Percentiles rank a stretch among this genome's conserved stretches.
Evolutionary conservation across 2,329 filamentous ascomycete genomes (phyloP).

Genomic region (Helicocarpus griseus): DNA sequence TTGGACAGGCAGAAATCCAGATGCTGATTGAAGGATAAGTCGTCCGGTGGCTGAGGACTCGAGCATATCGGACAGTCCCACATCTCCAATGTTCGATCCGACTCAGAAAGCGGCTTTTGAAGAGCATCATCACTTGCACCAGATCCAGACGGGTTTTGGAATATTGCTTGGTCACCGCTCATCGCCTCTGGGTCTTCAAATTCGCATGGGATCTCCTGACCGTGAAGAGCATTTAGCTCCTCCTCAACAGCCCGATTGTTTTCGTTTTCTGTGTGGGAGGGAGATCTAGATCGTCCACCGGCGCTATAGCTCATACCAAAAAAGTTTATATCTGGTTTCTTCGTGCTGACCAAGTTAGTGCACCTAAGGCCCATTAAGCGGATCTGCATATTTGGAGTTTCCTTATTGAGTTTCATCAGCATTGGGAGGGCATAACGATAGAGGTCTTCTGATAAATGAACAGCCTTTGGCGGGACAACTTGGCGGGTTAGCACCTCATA

Average conservation of each 20-base stretch:
- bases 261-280: not conserved
- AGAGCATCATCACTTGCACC: not conserved
- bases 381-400: constrained; percentile 67
- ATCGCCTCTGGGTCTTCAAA: not conserved
- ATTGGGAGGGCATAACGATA: constrained; percentile 76
- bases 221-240: not conserved
- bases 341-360: constrained; percentile 77
- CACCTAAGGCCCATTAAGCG: constrained; percentile 82
- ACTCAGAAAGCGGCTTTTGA: not conserved
- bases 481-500: constrained; percentile 88
- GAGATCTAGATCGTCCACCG: not conserved
- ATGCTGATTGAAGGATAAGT: constrained; percentile 76
- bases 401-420: constrained; percentile 71
- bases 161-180: not conserved
- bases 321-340: constrained; percentile 70
- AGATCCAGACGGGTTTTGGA: not conserved
- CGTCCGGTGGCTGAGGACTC: constrained; percentile 64
- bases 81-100: constrained; percentile 10
- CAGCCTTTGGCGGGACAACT: constrained; percentile 60
- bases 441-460: constrained; percentile 67
- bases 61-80: constrained; percentile 88
- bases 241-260: not conserved
- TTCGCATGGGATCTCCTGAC: not conserved
- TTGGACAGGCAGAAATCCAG: constrained; percentile 85
- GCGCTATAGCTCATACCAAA: constrained; percentile 46